Conservation (phyloP, 2,329 filamentous ascomycete genomes). For the Colletotrichum eleusines region DNA sequence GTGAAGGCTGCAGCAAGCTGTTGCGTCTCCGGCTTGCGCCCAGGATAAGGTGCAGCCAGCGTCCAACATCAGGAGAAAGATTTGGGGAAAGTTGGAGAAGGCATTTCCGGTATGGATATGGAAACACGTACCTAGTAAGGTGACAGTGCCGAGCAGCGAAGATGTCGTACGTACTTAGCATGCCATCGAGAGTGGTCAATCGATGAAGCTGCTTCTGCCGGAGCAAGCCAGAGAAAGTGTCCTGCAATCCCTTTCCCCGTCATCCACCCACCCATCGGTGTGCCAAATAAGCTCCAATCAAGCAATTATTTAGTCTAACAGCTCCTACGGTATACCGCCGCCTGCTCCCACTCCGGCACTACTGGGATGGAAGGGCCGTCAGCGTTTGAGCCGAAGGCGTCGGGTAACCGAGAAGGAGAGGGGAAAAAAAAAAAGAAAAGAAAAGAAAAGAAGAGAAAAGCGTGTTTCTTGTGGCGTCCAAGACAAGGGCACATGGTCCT, state of each 20-base stretch:
- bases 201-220: slow-evolving; percentile 17
- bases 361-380: no score
- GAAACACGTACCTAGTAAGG: slow-evolving; percentile 1
- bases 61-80: slow-evolving; percentile 8
- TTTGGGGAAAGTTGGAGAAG: slow-evolving; percentile 42
- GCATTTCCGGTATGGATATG: slow-evolving; percentile 5
- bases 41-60: slow-evolving; percentile 22
- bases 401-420: background rate
- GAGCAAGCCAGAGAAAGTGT: no score
- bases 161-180: slow-evolving; percentile 39
- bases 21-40: slow-evolving; percentile 32
- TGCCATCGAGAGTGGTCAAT: slow-evolving; percentile 30
- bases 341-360: background rate
- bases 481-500: background rate
- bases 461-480: background rate
- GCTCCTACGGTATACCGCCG: background rate
- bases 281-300: slow-evolving; percentile 9
- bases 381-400: background rate
- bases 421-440: no score
- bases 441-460: background rate
- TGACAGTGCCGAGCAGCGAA: slow-evolving; percentile 33
- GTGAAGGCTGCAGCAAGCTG: slow-evolving; percentile 27
- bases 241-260: no score
- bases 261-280: slow-evolving; percentile 4
- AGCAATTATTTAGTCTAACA: no score